Evolutionary conservation across 1,139 yeast species (phyloP).

Genomic region (Saccharomycopsis phalli): DNA sequence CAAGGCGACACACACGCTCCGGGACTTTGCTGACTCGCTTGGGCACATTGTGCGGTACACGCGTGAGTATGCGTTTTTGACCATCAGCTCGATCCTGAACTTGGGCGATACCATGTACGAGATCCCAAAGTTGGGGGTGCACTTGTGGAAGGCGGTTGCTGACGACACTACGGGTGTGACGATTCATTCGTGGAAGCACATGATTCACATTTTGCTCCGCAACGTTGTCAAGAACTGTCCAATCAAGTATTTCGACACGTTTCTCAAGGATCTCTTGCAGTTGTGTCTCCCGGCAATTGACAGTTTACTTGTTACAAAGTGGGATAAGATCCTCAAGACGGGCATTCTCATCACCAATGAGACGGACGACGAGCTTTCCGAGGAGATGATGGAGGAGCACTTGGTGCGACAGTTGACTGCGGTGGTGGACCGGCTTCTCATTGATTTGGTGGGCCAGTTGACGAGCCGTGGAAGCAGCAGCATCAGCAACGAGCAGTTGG

Average conservation of each 20-base stretch:
- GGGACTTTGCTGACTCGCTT: constrained; percentile 98
- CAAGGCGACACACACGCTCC: constrained; percentile 81
- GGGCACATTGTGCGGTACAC: constrained; percentile 95
- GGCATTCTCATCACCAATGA: constrained; percentile 54
- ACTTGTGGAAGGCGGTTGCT: constrained; percentile 79
- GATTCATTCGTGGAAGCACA: constrained; percentile 93
- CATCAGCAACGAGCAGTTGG: constrained; percentile 44
- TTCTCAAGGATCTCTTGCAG: constrained; percentile 73
- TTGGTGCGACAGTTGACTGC: constrained; percentile 88
- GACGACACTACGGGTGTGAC: constrained; percentile 84
- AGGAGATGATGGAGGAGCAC: constrained; percentile 98
- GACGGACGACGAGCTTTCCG: constrained; percentile 73
- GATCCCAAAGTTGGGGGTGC: constrained; percentile 68
- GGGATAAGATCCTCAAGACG: constrained; percentile 63
- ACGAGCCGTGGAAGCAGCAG: constrained; percentile 31
- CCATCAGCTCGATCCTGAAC: constrained; percentile 84
- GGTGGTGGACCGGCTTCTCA: constrained; percentile 78
- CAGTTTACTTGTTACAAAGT: constrained; percentile 53
- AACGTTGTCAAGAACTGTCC: constrained; percentile 89
- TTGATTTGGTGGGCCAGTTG: constrained; percentile 79
- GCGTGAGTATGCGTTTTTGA: constrained; percentile 87
- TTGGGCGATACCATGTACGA: constrained; percentile 84
- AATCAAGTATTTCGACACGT: constrained; percentile 49
- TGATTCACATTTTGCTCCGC: constrained; percentile 82
- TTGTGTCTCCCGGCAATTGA: constrained; percentile 67